Evolutionary conservation across 2,329 filamentous ascomycete species (phyloP), one percentile per base, ranked within the genome.

Genomic region (Exophiala mesophila): DNA sequence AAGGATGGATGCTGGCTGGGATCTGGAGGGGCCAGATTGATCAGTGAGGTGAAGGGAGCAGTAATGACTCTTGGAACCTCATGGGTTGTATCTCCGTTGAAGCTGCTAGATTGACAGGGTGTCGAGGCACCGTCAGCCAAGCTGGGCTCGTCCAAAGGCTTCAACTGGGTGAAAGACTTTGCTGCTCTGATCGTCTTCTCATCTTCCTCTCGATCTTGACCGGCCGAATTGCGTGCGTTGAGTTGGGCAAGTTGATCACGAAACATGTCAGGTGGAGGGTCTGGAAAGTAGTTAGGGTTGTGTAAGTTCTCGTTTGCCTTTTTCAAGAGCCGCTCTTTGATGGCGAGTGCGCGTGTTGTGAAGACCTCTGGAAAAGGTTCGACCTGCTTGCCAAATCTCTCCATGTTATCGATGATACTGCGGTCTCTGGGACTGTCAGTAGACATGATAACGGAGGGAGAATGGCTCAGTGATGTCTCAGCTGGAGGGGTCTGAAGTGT

Each of bases 1-100:
- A 41, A 38, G 12, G 41, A 36, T n/a, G 53, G 53, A 39, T 55
- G 53, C 29, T 54, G 45, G 16, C 36, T 44, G 21, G 45, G 26
- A 18, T 52, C 50, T 41, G 53, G 49, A 19, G 51, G 35, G 3
- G 50, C 46, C 15, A 52, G 44, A 23, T 35, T 38, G 12, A 23
- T 31, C 26, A 55, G 24, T 21, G 45, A 41, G 16, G 28, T 30
- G 35, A 52, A 47, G n/a, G 43, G 29, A 36, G 37, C 45, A 16
- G 38, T 30, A 12, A 55, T 24, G 29, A 37, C 40, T 24, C 9
- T 35, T n/a, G 29, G n/a, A 17, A 10, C 40, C 12, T 32, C 29
- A 31, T 41, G 28, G 6, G 17, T 19, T 6, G 13, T 10, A 9
- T 34, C 32, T 17, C 12, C 20, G n/a, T 17, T 18, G 18, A 34